phyloP scores from a whole-genome alignment of 441 rosid species.

The Pelargonium cotyledonis region DNA sequence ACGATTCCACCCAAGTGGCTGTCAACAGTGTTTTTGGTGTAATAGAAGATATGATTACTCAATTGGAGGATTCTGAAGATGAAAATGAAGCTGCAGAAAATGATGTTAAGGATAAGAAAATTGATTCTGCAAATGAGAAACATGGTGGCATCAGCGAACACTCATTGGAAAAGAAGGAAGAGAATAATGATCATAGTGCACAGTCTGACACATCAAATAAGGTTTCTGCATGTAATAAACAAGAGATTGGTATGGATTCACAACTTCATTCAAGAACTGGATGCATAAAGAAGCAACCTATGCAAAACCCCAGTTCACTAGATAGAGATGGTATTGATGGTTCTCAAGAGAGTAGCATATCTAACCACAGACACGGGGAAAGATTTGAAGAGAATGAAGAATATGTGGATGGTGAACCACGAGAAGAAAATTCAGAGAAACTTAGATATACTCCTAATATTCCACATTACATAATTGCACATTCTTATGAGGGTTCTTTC shows the following conservation, averaged over 20 bases:
- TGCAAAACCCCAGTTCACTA: slow-evolving; percentile 15
- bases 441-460: slow-evolving; percentile 28
- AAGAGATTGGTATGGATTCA: slow-evolving; percentile 15
- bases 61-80: slow-evolving; percentile 49
- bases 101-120: slow-evolving; percentile 27
- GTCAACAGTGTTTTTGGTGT: slow-evolving; percentile 96
- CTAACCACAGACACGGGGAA: slow-evolving; percentile 15
- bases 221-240: slow-evolving; percentile 18
- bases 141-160: slow-evolving; percentile 17
- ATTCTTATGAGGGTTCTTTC: slow-evolving; percentile 30
- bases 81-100: slow-evolving; percentile 26
- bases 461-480: slow-evolving; percentile 32
- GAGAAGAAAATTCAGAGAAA: slow-evolving; percentile 27
- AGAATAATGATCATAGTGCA: slow-evolving; percentile 20
- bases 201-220: slow-evolving; percentile 25
- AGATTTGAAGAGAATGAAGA: slow-evolving; percentile 24
- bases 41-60: slow-evolving; percentile 78
- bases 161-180: slow-evolving; percentile 16
- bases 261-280: slow-evolving; percentile 28
- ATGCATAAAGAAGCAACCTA: slow-evolving; percentile 24
- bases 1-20: slow-evolving; percentile 96
- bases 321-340: slow-evolving; percentile 14
- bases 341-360: slow-evolving; percentile 17
- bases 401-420: slow-evolving; percentile 29
- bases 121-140: slow-evolving; percentile 19